A percentile compares a stretch with the other conserved stretches of the same genome.
phyloP scores from a whole-genome alignment of 768 basidiomycete genomes.

The Saitozyma podzolica region DNA sequence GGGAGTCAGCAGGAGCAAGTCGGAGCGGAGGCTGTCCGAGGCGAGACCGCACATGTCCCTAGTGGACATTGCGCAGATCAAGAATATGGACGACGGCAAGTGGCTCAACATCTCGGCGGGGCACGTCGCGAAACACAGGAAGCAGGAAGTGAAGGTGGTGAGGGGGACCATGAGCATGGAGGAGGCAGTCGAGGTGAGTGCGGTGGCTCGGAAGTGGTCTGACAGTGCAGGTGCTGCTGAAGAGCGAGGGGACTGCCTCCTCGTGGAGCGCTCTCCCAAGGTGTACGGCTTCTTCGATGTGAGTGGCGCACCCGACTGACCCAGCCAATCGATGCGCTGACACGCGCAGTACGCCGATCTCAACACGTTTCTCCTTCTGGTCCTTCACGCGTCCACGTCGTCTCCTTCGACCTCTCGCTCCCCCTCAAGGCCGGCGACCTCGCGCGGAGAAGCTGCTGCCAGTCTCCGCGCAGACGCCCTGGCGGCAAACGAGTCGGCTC shows the following conservation, averaged over 20 bases:
- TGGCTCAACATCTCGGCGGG: conserved; percentile 26
- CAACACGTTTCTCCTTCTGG: conserved; percentile 38
- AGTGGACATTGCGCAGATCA: no score
- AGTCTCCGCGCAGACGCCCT: background rate
- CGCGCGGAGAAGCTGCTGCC: background rate
- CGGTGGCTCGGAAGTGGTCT: background rate
- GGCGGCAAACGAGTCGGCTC: background rate
- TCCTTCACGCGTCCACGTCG: conserved; percentile 26
- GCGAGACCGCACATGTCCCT: no score
- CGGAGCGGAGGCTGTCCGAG: background rate
- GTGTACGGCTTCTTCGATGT: conserved; percentile 38
- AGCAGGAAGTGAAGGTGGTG: conserved; percentile 8
- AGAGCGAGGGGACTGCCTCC: conserved; percentile 19
- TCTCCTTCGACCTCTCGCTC: conserved; percentile 1
- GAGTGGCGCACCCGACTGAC: background rate
- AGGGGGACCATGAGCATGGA: conserved; percentile 25
- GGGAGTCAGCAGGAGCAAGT: background rate
- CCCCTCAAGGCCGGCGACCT: conserved; percentile 3
- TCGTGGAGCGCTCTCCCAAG: conserved; percentile 12
- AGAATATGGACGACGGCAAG: conserved; percentile 10
- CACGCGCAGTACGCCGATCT: conserved; percentile 34
- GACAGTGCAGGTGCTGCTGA: conserved; percentile 23
- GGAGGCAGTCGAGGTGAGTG: conserved; percentile 36
- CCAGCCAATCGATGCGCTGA: conserved; percentile 3
- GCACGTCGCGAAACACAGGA: conserved; percentile 3